A percentile compares a stretch with the other conserved stretches of the same genome.
phyloP scores from a whole-genome alignment of 2,329 filamentous ascomycete species.

The Xylaria polymorpha region DNA sequence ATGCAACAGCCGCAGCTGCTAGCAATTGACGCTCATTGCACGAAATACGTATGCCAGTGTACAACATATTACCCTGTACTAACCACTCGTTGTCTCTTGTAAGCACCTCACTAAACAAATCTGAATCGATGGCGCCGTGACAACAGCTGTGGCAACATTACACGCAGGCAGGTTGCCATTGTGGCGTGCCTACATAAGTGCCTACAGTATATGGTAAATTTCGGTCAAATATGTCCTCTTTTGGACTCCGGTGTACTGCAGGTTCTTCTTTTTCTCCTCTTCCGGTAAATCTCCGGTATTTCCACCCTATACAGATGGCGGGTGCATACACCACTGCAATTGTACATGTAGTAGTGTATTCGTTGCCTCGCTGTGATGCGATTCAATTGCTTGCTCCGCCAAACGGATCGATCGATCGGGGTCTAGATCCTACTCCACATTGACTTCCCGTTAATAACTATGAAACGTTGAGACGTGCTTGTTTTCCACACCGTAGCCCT shows the following conservation, averaged over 20 bases:
- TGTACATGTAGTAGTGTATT: neutral
- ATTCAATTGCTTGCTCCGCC: slow-evolving; percentile 17
- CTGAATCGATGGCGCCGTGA: slow-evolving; percentile 1
- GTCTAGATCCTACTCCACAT: slow-evolving; percentile 27
- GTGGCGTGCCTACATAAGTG: neutral
- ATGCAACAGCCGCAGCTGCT: slow-evolving; percentile 19
- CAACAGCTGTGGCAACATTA: slow-evolving; percentile 6
- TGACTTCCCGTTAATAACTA: slow-evolving; percentile 23
- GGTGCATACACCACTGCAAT: neutral
- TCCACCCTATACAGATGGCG: neutral
- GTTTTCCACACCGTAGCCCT: neutral
- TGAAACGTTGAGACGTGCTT: slow-evolving; percentile 32
- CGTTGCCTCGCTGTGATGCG: slow-evolving; percentile 13
- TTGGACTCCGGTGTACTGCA: neutral
- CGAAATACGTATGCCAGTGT: neutral
- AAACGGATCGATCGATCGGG: slow-evolving; percentile 30
- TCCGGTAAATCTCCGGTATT: neutral
- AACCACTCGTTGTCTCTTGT: slow-evolving; percentile 25
- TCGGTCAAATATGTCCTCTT: neutral
- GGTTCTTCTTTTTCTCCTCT: too few relatives aligned
- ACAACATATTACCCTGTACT: slow-evolving; percentile 3
- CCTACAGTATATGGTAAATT: too few relatives aligned
- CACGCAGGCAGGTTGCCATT: slow-evolving; percentile 1
- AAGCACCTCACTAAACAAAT: slow-evolving; percentile 16
- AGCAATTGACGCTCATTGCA: neutral